Percentiles rank a stretch among this genome's conserved stretches.
Evolutionary conservation across 495 filamentous ascomycete genomes (phyloP).

Genomic region (Filosporella fistucella): DNA sequence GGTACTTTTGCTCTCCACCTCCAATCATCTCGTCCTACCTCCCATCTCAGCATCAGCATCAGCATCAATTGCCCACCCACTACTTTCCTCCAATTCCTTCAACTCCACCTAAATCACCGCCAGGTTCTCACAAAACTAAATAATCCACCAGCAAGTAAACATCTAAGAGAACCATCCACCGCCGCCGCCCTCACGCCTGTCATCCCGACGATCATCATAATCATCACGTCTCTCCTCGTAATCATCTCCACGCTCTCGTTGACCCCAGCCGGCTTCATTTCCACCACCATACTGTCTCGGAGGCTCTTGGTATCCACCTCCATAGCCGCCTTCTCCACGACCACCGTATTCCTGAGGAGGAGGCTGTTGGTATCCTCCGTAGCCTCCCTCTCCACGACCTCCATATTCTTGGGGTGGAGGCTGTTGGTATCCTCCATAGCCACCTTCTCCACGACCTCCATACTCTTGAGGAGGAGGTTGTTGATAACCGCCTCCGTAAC

Average conservation of each 20-base stretch:
- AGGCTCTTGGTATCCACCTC: conserved; percentile 2
- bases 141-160: not conserved
- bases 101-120: too few relatives aligned
- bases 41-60: too few relatives aligned
- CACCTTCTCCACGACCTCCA: conserved; percentile 7
- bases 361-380: not conserved
- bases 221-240: conserved; percentile 2
- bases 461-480: conserved; percentile 2
- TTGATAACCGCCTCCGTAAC: not conserved
- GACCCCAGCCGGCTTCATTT: conserved; percentile 12
- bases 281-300: not conserved
- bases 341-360: conserved; percentile 6
- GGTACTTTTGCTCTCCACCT: too few relatives aligned
- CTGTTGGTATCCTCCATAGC: conserved; percentile 7
- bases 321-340: not conserved
- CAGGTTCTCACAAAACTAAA: too few relatives aligned
- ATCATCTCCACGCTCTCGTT: conserved; percentile 7
- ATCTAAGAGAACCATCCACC: conserved; percentile 19
- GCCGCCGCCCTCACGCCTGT: conserved; percentile 11
- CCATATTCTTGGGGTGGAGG: conserved; percentile 1
- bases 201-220: conserved; percentile 3
- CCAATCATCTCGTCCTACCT: too few relatives aligned
- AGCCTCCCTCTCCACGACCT: not conserved
- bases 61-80: too few relatives aligned
- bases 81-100: too few relatives aligned